Evolutionary conservation across 495 filamentous ascomycete species (phyloP).

Genomic region (Paragyromitra xinjiangensis): DNA sequence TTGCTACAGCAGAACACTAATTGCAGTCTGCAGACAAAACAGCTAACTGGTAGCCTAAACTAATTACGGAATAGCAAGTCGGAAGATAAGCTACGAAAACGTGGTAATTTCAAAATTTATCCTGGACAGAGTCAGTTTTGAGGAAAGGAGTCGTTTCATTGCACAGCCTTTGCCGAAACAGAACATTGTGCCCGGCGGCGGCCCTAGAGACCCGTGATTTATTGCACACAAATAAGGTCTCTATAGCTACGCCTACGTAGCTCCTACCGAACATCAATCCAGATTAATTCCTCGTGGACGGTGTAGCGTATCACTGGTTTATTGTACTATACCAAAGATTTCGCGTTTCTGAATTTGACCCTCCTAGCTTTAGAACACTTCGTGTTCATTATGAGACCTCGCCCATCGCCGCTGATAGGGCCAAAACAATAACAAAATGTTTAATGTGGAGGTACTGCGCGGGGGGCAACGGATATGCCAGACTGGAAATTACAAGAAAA

Average conservation of each 20-base stretch:
- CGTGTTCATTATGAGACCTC: not conserved
- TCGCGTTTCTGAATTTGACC: not conserved
- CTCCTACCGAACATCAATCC: not conserved
- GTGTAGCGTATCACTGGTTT: conserved; percentile 24
- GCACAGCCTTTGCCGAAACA: conserved; percentile 36
- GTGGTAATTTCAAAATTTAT: conserved; percentile 38
- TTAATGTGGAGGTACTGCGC: conserved; percentile 19
- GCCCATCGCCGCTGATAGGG: conserved; percentile 4
- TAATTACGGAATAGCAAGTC: conserved; percentile 20
- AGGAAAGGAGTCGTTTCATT: conserved; percentile 37
- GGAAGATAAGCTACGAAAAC: conserved; percentile 1
- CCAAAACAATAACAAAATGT: conserved; percentile 4
- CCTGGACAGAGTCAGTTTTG: conserved; percentile 28
- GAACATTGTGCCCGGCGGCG: conserved; percentile 20
- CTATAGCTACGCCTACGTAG: conserved; percentile 15
- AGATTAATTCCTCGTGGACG: not conserved
- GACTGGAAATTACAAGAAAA: conserved; percentile 7
- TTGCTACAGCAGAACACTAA: not conserved
- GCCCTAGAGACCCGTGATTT: conserved; percentile 31
- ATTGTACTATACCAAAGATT: not conserved
- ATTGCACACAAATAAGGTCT: conserved; percentile 17
- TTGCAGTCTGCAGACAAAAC: not conserved
- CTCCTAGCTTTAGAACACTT: not conserved
- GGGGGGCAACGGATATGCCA: conserved; percentile 7
- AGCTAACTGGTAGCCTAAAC: conserved; percentile 1